These are phyloP conservation scores for Gracilaria vermiculophylla DNA, from an alignment of 23 red algal species.

Conservation along the genomic window DNA sequence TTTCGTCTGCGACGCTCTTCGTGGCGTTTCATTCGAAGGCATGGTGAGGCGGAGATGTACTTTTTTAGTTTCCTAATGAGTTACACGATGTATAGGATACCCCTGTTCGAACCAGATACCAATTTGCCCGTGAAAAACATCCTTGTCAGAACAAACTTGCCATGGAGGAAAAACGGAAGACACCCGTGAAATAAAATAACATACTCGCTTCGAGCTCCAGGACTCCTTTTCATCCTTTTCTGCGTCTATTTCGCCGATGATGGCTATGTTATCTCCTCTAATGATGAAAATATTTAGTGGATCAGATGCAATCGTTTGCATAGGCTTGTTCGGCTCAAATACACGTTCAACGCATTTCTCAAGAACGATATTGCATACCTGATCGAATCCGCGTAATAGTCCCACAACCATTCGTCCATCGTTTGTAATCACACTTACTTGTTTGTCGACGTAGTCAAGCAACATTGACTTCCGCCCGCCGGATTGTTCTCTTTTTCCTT, in stretches of 20 bases:
- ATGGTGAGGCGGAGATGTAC: no score
- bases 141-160: no score
- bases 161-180: no score
- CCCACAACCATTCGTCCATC: constrained; percentile 67
- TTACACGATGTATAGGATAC: constrained; percentile 27
- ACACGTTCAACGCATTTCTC: constrained; percentile 60
- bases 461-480: constrained; percentile 51
- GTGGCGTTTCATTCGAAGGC: no score
- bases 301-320: constrained; percentile 30
- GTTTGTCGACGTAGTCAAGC: constrained; percentile 63
- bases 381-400: constrained; percentile 52
- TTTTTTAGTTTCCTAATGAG: not conserved
- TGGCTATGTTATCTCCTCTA: constrained; percentile 72
- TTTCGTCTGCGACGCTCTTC: not conserved
- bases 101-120: not conserved
- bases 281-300: constrained; percentile 53
- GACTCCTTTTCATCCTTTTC: constrained; percentile 53
- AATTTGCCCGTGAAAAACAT: no score
- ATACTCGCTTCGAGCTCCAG: constrained; percentile 39
- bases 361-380: constrained; percentile 69
- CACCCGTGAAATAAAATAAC: not conserved
- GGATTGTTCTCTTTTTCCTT: constrained; percentile 6
- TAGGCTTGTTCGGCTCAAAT: constrained; percentile 33
- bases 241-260: constrained; percentile 57
- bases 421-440: constrained; percentile 66